Evolutionary conservation across 306 rosid genomes (phyloP).

Genomic region (Ziziphus jujuba): DNA sequence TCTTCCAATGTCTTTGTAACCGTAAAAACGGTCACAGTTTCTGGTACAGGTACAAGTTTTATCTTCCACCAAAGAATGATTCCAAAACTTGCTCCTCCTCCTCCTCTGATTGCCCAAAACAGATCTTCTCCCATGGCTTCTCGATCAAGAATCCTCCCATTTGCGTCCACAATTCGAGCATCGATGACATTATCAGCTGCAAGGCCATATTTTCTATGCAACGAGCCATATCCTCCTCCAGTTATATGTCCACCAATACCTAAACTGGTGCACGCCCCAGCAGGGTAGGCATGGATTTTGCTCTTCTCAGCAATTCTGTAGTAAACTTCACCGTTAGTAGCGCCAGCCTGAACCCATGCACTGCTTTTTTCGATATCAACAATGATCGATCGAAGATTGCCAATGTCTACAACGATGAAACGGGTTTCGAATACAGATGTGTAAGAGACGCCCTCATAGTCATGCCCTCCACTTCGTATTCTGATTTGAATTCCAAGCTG

Average conservation of each 20-base stretch:
- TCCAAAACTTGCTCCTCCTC: conserved; percentile 87
- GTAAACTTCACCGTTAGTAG: conserved; percentile 73
- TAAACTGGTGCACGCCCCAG: conserved; percentile 75
- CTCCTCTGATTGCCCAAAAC: conserved; percentile 92
- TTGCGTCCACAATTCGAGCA: conserved; percentile 60
- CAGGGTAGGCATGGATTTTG: conserved; percentile 65
- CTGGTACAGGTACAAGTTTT: conserved; percentile 72
- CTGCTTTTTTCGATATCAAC: conserved; percentile 38
- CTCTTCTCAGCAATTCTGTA: conserved; percentile 69
- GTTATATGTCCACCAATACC: conserved; percentile 88
- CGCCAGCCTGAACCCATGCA: conserved; percentile 84
- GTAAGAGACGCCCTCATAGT: conserved; percentile 71
- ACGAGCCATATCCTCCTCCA: conserved; percentile 79
- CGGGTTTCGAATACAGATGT: conserved; percentile 49
- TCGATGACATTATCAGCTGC: conserved; percentile 74
- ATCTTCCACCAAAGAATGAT: conserved; percentile 81
- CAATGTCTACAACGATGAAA: conserved; percentile 57
- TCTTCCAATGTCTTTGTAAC: conserved; percentile 53
- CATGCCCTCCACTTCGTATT: conserved; percentile 77
- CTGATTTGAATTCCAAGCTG: conserved; percentile 56
- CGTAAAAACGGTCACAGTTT: conserved; percentile 62
- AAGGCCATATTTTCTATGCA: conserved; percentile 87
- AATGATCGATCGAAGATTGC: conserved; percentile 42
- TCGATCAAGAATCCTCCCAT: conserved; percentile 56
- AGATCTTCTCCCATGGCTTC: conserved; percentile 79